Evolutionary conservation across 208 protist species (phyloP).

Genomic region (Porcisia deanei): DNA sequence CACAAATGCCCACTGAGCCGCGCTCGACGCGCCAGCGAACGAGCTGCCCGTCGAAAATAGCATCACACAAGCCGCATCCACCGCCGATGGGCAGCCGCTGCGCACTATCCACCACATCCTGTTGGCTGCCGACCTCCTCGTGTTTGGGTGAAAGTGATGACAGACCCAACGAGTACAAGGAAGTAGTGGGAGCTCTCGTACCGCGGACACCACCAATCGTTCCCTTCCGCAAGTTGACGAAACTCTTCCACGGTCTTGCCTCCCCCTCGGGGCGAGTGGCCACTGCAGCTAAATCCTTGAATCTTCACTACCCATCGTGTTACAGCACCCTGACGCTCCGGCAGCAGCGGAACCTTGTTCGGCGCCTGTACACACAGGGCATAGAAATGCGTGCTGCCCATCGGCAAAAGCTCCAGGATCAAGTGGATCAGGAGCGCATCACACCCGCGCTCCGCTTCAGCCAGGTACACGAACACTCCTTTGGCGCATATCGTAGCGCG

Average conservation of each 20-base stretch:
- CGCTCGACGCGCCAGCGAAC: slow-evolving; percentile 15
- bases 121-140: background rate
- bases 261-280: background rate
- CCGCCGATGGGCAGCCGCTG: background rate
- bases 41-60: slow-evolving; percentile 8
- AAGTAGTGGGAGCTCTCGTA: background rate
- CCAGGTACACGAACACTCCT: slow-evolving; percentile 10
- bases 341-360: slow-evolving; percentile 35
- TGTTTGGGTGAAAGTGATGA: background rate
- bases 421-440: slow-evolving; percentile 12
- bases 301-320: slow-evolving; percentile 20
- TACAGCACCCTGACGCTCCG: slow-evolving; percentile 36
- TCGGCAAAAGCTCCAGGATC: slow-evolving; percentile 22
- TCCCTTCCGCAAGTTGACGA: background rate
- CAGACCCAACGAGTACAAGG: background rate
- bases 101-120: background rate
- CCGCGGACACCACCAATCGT: background rate
- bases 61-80: slow-evolving; percentile 4
- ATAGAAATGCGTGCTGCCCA: slow-evolving; percentile 20
- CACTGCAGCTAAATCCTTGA: background rate
- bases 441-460: slow-evolving; percentile 5
- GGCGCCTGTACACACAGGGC: slow-evolving; percentile 41
- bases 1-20: slow-evolving; percentile 13
- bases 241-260: background rate
- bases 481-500: background rate